phyloP scores from a whole-genome alignment of 2,329 filamentous ascomycete genomes.

The Botryosphaeria agaves region DNA sequence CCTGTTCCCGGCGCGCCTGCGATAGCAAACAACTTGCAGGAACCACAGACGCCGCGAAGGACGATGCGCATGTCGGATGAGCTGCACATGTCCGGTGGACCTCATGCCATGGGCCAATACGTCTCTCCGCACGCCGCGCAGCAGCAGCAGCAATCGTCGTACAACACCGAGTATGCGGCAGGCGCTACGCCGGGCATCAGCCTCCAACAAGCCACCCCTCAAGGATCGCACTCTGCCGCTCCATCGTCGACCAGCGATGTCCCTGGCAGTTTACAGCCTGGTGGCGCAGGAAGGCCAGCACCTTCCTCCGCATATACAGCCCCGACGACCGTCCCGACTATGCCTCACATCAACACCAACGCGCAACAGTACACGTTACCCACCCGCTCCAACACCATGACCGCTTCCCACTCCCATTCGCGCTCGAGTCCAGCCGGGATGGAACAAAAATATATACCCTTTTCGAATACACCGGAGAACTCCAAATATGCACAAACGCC shows the following conservation, averaged over 20 bases:
- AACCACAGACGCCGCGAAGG: slow-evolving; percentile 34
- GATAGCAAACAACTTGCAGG: slow-evolving; percentile 22
- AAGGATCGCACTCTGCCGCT: slow-evolving; percentile 11
- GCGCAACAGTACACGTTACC: slow-evolving; percentile 45
- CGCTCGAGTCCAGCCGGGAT: slow-evolving; percentile 61
- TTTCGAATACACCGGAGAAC: slow-evolving; percentile 46
- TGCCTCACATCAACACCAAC: slow-evolving; percentile 32
- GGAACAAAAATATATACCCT: slow-evolving; percentile 45
- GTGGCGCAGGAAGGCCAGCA: slow-evolving; percentile 31
- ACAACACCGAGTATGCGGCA: slow-evolving; percentile 29
- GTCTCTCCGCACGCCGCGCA: slow-evolving; percentile 16
- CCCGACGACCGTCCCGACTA: slow-evolving; percentile 37
- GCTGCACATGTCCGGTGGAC: slow-evolving; percentile 32
- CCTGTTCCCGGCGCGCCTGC: slow-evolving; percentile 9
- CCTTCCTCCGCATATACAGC: slow-evolving; percentile 38
- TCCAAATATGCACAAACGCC: slow-evolving; percentile 24
- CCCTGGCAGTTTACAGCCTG: slow-evolving; percentile 44
- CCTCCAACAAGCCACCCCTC: slow-evolving; percentile 33
- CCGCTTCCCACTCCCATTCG: slow-evolving; percentile 58
- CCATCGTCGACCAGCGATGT: slow-evolving; percentile 21
- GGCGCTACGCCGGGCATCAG: slow-evolving; percentile 37
- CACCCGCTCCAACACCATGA: slow-evolving; percentile 47
- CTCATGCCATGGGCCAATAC: slow-evolving; percentile 20
- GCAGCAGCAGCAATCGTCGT: slow-evolving; percentile 19
- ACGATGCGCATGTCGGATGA: slow-evolving; percentile 35